These are phyloP conservation scores for Phyllosticta citrichinensis DNA, from an alignment of 2,329 filamentous ascomycete genomes.

Conservation along the genomic window DNA sequence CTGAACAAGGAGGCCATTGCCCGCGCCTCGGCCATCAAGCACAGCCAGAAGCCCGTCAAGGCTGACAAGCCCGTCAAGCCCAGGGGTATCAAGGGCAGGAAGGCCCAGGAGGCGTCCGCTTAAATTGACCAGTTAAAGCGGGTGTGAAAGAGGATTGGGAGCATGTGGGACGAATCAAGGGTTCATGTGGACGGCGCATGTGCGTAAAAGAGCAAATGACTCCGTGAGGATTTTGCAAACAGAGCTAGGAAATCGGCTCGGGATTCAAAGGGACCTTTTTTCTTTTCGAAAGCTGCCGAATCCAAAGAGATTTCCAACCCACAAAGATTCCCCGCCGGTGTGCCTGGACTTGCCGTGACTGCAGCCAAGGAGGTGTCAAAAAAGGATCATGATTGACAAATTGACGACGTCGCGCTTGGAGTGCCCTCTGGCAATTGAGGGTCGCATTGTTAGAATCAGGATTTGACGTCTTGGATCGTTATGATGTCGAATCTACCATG, in stretches of 20 bases:
- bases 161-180: neutral
- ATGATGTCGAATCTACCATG: too few relatives aligned
- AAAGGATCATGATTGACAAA: too few relatives aligned
- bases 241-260: neutral
- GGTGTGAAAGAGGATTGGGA: conserved; percentile 2
- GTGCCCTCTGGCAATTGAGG: too few relatives aligned
- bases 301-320: neutral
- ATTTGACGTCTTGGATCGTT: too few relatives aligned
- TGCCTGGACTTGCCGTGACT: neutral
- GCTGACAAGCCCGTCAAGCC: conserved; percentile 61
- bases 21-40: conserved; percentile 77
- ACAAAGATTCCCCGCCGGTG: neutral
- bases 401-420: too few relatives aligned
- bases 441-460: too few relatives aligned
- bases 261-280: neutral
- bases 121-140: neutral
- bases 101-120: conserved; percentile 37
- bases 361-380: neutral
- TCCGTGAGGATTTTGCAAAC: neutral
- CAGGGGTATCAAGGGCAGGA: conserved; percentile 69
- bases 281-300: neutral
- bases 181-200: neutral
- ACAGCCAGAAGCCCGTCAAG: conserved; percentile 71
- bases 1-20: conserved; percentile 57
- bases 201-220: neutral